Conservation (phyloP, 345 rosid genomes). For the Orychophragmus violaceus region DNA sequence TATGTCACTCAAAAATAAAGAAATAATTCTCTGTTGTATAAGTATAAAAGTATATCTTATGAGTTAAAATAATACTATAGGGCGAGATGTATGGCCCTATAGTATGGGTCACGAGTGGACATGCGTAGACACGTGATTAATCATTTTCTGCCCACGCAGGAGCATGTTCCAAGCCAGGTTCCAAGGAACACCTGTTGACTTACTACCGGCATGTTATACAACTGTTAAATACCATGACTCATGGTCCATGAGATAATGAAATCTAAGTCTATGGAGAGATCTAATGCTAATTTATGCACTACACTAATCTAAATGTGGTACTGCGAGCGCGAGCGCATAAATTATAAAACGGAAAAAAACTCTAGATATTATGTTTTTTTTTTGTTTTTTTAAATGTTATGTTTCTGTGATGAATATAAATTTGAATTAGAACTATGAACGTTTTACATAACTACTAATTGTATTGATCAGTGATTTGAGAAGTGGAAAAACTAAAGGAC, state of each 20-base stretch:
- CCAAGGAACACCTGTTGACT: conserved; percentile 4
- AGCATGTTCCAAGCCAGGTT: conserved; percentile 18
- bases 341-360: background rate
- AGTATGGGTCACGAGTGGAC: conserved; percentile 13
- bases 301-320: background rate
- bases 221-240: background rate
- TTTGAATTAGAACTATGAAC: too few relatives aligned
- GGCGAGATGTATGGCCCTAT: background rate
- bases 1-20: background rate
- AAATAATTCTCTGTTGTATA: background rate
- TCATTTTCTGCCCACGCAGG: conserved; percentile 11
- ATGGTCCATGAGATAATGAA: background rate
- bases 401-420: too few relatives aligned
- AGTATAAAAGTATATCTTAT: background rate
- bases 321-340: background rate
- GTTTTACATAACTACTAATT: too few relatives aligned
- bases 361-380: too few relatives aligned
- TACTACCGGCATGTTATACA: background rate
- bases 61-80: background rate
- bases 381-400: too few relatives aligned
- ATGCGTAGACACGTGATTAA: conserved; percentile 21
- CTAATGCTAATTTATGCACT: background rate
- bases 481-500: too few relatives aligned
- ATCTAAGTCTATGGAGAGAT: background rate
- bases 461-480: too few relatives aligned